phyloP scores from a whole-genome alignment of 2,329 filamentous ascomycete genomes.

The Penicillium sp. region DNA sequence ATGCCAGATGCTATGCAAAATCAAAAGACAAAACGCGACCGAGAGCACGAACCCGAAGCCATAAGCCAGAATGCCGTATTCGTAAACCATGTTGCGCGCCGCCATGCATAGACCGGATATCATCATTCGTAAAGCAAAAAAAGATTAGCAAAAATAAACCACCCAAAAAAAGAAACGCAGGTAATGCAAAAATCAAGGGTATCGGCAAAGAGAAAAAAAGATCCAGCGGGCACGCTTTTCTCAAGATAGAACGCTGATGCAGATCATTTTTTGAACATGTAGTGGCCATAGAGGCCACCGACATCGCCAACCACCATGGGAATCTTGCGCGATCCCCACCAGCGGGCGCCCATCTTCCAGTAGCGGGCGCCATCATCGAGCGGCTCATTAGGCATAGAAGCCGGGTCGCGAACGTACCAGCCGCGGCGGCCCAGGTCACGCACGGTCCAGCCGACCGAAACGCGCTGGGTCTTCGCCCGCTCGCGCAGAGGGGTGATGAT shows the following conservation, averaged over 20 bases:
- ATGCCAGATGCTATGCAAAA: constrained; percentile 31
- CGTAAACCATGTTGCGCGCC: constrained; percentile 30
- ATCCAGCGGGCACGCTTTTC: constrained; percentile 17
- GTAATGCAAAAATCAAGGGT: constrained; percentile 21
- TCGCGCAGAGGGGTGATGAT: constrained; percentile 66
- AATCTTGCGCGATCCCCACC: constrained; percentile 79
- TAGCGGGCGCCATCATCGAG: constrained; percentile 59
- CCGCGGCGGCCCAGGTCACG: constrained; percentile 69
- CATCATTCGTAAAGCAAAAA: constrained; percentile 26
- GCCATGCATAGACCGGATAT: constrained; percentile 32
- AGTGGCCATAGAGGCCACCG: constrained; percentile 60
- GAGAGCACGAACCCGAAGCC: constrained; percentile 29
- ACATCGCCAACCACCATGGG: constrained; percentile 58
- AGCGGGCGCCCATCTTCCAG: constrained; percentile 84
- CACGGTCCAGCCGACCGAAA: constrained; percentile 67
- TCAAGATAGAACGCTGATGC: constrained; percentile 13
- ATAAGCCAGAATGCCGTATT: constrained; percentile 29
- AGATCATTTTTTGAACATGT: constrained; percentile 57
- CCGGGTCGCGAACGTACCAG: constrained; percentile 60
- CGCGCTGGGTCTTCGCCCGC: constrained; percentile 55
- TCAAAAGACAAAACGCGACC: constrained; percentile 22
- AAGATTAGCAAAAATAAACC: constrained; percentile 6
- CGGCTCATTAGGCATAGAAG: constrained; percentile 32
- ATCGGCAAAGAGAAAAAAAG: constrained; percentile 16
- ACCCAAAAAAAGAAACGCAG: constrained; percentile 13